Evolutionary conservation across 1,284 basidiomycete genomes (phyloP).

Genomic region (Polyporus tsugae): DNA sequence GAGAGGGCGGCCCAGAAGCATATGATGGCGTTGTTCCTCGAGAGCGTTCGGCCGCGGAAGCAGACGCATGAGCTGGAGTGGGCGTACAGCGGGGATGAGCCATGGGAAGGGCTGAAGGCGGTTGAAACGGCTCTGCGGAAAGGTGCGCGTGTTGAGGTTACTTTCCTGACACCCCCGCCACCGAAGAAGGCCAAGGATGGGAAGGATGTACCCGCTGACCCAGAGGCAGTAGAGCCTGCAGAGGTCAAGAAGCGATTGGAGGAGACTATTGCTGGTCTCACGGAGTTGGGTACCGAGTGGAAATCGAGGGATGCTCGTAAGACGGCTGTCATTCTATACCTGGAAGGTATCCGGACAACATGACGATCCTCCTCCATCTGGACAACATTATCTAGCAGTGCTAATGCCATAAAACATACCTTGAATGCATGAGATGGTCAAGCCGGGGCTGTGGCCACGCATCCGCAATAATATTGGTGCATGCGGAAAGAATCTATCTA

Average conservation of each 20-base stretch:
- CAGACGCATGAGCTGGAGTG: conserved; percentile 25
- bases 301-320: conserved; percentile 50
- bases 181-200: conserved; percentile 20
- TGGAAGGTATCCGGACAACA: conserved; percentile 42
- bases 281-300: conserved; percentile 61
- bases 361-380: conserved; percentile 4
- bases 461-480: background rate
- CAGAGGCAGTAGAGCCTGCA: conserved; percentile 18
- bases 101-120: conserved; percentile 24
- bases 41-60: conserved; percentile 32
- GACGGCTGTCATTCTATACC: conserved; percentile 51
- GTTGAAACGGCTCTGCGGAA: conserved; percentile 20
- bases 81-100: conserved; percentile 22
- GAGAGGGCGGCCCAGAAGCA: conserved; percentile 48
- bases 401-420: background rate
- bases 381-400: background rate
- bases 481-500: background rate
- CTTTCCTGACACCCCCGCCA: conserved; percentile 27
- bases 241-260: conserved; percentile 45
- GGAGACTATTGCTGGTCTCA: conserved; percentile 49
- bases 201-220: background rate
- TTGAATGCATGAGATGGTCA: background rate
- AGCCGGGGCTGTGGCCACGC: background rate
- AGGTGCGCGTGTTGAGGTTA: conserved; percentile 27
- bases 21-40: conserved; percentile 53